phyloP scores from a whole-genome alignment of 345 rosid species.

The Populus deltoides region DNA sequence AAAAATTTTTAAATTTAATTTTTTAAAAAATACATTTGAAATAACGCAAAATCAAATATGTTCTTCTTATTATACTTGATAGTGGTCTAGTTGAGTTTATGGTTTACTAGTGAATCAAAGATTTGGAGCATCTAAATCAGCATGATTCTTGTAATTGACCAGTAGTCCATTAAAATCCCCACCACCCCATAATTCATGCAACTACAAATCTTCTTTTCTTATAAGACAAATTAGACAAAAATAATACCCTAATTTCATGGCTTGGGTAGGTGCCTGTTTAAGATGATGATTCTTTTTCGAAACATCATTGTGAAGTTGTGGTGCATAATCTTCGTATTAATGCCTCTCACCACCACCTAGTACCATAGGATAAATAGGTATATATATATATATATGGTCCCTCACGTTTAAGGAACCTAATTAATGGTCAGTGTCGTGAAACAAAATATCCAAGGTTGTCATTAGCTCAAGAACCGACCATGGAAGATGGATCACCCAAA shows the following conservation, averaged over 20 bases:
- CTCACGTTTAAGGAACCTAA: not conserved
- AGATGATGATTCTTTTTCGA: too few relatives aligned
- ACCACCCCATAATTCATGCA: not conserved
- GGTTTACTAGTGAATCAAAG: not conserved
- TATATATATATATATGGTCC: not conserved
- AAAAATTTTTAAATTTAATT: too few relatives aligned
- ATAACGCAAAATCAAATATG: too few relatives aligned
- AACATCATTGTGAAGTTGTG: not conserved
- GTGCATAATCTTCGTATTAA: not conserved
- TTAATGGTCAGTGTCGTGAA: not conserved
- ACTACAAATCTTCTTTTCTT: not conserved
- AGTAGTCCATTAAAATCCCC: not conserved
- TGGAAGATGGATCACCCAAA: not conserved
- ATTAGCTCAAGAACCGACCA: not conserved
- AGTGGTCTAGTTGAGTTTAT: not conserved
- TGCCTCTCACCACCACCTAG: not conserved
- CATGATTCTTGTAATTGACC: not conserved
- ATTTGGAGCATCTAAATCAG: conserved; percentile 1
- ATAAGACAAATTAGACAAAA: fast-evolving
- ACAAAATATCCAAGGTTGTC: not conserved
- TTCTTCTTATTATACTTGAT: not conserved
- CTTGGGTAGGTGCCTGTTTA: too few relatives aligned
- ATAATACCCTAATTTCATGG: not conserved
- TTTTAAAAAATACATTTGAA: too few relatives aligned
- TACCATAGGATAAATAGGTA: too few relatives aligned